Conservation (phyloP, 768 basidiomycete genomes). For the Rubroboletus pulcherrimus region DNA sequence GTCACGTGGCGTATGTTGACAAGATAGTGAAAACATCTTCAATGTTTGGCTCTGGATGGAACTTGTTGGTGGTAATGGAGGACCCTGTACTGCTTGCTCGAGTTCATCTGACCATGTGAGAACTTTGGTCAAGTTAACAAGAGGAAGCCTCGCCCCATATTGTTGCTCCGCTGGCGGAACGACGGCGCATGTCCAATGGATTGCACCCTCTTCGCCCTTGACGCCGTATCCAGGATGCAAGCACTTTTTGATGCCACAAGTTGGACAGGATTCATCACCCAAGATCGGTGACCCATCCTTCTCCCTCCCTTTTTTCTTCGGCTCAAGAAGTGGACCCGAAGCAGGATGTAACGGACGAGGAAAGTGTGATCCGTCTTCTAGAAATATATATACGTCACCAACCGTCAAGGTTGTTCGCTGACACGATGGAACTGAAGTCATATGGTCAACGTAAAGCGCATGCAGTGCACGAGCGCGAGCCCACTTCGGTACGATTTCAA, state of each 20-base stretch:
- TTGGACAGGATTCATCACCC: constrained; percentile 25
- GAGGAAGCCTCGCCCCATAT: constrained; percentile 18
- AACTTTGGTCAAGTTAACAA: constrained; percentile 15
- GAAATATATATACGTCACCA: constrained; percentile 43
- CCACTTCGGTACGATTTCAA: constrained; percentile 34
- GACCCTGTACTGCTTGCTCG: constrained; percentile 11
- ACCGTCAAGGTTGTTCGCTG: constrained; percentile 30
- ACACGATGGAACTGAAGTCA: constrained; percentile 15
- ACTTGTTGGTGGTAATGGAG: constrained; percentile 1
- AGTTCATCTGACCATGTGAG: constrained; percentile 17
- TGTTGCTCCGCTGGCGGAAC: constrained; percentile 21
- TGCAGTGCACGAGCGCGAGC: constrained; percentile 41
- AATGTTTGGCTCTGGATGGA: background rate
- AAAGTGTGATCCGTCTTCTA: constrained; percentile 40
- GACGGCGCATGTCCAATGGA: constrained; percentile 23
- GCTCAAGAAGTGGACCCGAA: constrained; percentile 4
- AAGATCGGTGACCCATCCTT: constrained; percentile 18
- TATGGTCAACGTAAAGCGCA: constrained; percentile 34
- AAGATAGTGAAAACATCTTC: constrained; percentile 6
- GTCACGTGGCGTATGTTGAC: constrained; percentile 22
- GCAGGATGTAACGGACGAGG: constrained; percentile 27
- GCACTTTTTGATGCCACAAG: constrained; percentile 30
- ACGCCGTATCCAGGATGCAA: constrained; percentile 22
- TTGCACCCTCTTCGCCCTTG: constrained; percentile 18
- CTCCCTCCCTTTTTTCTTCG: constrained; percentile 26